phyloP scores from a whole-genome alignment of 1,284 basidiomycete species.

The Ceraceosorus bombacis region DNA sequence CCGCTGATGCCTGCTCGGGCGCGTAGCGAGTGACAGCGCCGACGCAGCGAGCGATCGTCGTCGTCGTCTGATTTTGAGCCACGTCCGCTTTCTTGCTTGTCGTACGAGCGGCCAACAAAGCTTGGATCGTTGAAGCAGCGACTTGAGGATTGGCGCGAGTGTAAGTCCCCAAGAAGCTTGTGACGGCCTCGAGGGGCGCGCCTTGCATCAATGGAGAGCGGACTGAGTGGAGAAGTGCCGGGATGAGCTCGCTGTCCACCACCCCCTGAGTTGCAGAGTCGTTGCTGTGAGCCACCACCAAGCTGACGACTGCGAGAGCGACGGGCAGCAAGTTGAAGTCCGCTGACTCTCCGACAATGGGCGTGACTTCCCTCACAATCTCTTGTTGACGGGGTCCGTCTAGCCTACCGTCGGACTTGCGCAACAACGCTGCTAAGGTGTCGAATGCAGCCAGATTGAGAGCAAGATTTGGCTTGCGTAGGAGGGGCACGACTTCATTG shows the following conservation, averaged over 20 bases:
- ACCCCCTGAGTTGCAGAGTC: conserved; percentile 13
- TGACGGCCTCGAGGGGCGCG: conserved; percentile 66
- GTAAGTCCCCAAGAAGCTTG: conserved; percentile 69
- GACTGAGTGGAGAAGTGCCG: conserved; percentile 63
- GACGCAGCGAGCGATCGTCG: conserved; percentile 35
- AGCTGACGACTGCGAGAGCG: conserved; percentile 23
- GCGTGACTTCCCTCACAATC: conserved; percentile 31
- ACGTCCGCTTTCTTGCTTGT: conserved; percentile 3
- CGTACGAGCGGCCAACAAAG: conserved; percentile 13
- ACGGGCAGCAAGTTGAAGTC: conserved; percentile 34
- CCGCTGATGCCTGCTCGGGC: conserved; percentile 15
- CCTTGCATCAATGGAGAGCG: conserved; percentile 70
- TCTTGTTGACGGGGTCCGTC: conserved; percentile 16
- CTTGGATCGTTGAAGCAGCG: conserved; percentile 3
- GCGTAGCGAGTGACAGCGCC: conserved; percentile 28
- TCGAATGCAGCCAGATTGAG: conserved; percentile 75
- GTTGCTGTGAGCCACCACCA: conserved; percentile 21
- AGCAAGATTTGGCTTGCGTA: conserved; percentile 70
- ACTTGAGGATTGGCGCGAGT: conserved; percentile 64
- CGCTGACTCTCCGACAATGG: conserved; percentile 27
- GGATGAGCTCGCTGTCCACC: conserved; percentile 52
- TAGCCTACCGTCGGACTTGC: conserved; percentile 53
- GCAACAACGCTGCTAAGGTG: conserved; percentile 67
- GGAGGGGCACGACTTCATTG: conserved; percentile 66
- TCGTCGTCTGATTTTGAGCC: conserved; percentile 19